These are phyloP conservation scores for Mortierella sp. DNA, from an alignment of 371 early-diverging fungal genomes.

Conservation along the genomic window DNA sequence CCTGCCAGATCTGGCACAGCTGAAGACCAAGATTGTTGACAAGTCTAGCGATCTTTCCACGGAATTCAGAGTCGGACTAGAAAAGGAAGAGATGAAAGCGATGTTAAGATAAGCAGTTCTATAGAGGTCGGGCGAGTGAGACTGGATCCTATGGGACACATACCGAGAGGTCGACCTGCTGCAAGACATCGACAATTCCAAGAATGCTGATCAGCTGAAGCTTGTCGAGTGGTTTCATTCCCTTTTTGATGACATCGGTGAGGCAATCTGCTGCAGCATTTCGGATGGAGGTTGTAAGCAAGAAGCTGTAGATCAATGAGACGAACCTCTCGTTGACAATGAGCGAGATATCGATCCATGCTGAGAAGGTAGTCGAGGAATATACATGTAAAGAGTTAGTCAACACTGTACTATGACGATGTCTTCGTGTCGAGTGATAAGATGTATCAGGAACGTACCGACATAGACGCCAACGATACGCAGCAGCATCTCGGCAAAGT, in stretches of 20 bases:
- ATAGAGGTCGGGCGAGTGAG: too few relatives aligned
- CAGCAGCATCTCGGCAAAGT: constrained; percentile 72
- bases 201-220: constrained; percentile 85
- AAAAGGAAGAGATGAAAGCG: not conserved
- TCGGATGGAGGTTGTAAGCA: constrained; percentile 68
- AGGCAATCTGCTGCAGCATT: constrained; percentile 85
- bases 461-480: constrained; percentile 74
- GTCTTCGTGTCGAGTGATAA: not conserved
- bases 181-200: constrained; percentile 74
- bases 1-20: constrained; percentile 81
- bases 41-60: constrained; percentile 83
- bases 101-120: too few relatives aligned
- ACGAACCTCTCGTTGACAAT: constrained; percentile 89
- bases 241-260: constrained; percentile 88
- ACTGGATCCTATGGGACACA: constrained; percentile 13
- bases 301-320: constrained; percentile 76
- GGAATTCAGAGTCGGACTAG: constrained; percentile 79
- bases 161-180: constrained; percentile 49
- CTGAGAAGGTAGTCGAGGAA: constrained; percentile 26
- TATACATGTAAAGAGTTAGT: not conserved
- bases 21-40: constrained; percentile 87
- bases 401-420: not conserved
- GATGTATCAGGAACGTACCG: constrained; percentile 32
- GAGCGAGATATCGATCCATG: constrained; percentile 95
- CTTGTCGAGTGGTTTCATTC: constrained; percentile 92